These are phyloP conservation scores for Populus hybrid DNA, from an alignment of 441 rosid genomes.

Conservation along the genomic window DNA sequence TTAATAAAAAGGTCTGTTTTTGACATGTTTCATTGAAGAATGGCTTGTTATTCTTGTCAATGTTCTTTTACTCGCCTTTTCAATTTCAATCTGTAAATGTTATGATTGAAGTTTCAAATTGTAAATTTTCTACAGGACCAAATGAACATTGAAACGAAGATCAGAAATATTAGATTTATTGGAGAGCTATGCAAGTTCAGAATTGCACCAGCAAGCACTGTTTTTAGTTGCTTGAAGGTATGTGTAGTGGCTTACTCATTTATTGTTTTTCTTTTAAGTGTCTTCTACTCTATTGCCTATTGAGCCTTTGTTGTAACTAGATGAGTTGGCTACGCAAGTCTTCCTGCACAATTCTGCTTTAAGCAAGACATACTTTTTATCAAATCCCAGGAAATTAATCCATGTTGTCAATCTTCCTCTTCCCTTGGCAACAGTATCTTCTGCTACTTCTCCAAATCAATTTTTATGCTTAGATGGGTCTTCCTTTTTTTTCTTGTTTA, in stretches of 20 bases:
- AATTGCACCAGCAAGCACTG: constrained; percentile 78
- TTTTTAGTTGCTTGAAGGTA: constrained; percentile 98
- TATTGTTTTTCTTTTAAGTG: neutral
- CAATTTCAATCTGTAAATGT: neutral
- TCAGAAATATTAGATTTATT: constrained; percentile 94
- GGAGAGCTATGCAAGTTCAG: constrained; percentile 99
- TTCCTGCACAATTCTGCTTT: neutral
- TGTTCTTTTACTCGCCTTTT: neutral
- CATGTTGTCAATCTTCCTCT: neutral
- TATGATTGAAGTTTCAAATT: constrained; percentile 2
- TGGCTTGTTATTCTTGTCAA: constrained; percentile 5
- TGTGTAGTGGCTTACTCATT: constrained; percentile 13
- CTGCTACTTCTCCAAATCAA: neutral
- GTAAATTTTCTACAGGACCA: constrained; percentile 75
- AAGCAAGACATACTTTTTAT: neutral
- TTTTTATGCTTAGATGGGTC: neutral
- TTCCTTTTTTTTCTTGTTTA: neutral
- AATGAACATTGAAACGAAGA: constrained; percentile 98
- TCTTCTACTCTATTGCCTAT: neutral
- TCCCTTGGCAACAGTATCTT: neutral
- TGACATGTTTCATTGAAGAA: constrained; percentile 10
- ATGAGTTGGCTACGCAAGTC: neutral
- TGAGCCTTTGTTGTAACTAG: neutral
- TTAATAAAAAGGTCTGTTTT: constrained; percentile 81
- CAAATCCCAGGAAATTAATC: neutral